Conservation (phyloP, 495 filamentous ascomycete genomes). For the Neurospora sp. region DNA sequence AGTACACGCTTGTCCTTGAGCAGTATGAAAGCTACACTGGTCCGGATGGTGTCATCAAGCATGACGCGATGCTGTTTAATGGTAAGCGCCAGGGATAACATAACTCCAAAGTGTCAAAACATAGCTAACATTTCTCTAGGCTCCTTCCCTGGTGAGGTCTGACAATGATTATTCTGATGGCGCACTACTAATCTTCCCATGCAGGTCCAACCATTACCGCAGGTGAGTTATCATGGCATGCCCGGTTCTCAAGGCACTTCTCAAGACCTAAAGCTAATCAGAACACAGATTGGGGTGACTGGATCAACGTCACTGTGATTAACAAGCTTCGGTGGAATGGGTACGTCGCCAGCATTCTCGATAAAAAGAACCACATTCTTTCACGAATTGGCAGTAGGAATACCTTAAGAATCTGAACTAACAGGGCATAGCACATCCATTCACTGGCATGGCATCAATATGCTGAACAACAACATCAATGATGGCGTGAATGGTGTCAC, state of each 20-base stretch:
- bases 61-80: slow-evolving; percentile 2
- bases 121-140: neutral
- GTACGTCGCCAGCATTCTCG: neutral
- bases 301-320: neutral
- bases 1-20: neutral
- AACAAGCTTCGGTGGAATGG: slow-evolving; percentile 1
- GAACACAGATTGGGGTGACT: slow-evolving; percentile 1
- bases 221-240: neutral
- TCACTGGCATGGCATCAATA: slow-evolving; percentile 39
- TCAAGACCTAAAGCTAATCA: neutral
- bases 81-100: neutral
- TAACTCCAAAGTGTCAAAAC: neutral
- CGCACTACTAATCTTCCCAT: neutral
- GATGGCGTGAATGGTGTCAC: slow-evolving; percentile 32
- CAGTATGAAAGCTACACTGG: neutral
- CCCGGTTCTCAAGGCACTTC: neutral
- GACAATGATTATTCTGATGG: neutral
- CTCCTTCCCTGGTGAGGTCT: neutral
- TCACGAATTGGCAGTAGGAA: neutral
- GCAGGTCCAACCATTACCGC: neutral
- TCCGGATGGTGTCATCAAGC: neutral
- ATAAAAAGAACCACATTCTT: neutral
- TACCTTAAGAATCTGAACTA: neutral
- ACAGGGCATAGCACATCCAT: neutral
- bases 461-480: slow-evolving; percentile 18